These are phyloP conservation scores for Phytophthora pluvialis DNA, from an alignment of 352 stramenopile genomes.

Conservation along the genomic window DNA sequence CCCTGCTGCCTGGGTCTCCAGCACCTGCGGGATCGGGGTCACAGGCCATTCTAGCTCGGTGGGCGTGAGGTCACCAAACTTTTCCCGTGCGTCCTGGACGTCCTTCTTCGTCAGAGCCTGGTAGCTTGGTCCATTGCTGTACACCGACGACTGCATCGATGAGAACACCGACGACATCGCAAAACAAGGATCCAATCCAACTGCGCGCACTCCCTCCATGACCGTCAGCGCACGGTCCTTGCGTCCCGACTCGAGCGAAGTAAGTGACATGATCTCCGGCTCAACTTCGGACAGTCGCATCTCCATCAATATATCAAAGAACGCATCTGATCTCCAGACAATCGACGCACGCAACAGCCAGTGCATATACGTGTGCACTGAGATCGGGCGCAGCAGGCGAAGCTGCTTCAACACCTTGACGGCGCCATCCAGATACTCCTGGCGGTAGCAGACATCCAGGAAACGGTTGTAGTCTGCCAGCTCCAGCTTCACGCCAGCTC, in stretches of 20 bases:
- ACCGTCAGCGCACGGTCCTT: constrained; percentile 85
- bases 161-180: constrained; percentile 87
- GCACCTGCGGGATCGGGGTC: constrained; percentile 78
- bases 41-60: constrained; percentile 73
- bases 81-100: constrained; percentile 53
- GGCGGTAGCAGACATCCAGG: constrained; percentile 79
- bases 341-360: constrained; percentile 82
- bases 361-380: constrained; percentile 85
- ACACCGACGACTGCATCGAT: constrained; percentile 79
- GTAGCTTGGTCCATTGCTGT: constrained; percentile 68
- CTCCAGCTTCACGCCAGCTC: constrained; percentile 58
- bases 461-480: constrained; percentile 73
- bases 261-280: constrained; percentile 84
- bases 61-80: constrained; percentile 69
- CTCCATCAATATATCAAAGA: constrained; percentile 88
- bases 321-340: constrained; percentile 83
- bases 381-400: constrained; percentile 63
- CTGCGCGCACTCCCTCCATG: constrained; percentile 87
- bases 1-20: constrained; percentile 83
- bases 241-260: constrained; percentile 83
- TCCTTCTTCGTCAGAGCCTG: constrained; percentile 54
- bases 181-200: constrained; percentile 86
- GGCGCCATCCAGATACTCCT: constrained; percentile 79
- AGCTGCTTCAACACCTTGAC: constrained; percentile 82
- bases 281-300: constrained; percentile 84